Evolutionary conservation across 2,329 filamentous ascomycete species (phyloP), one percentile per base, ranked within the genome.

Genomic region (Aureobasidium zeae): DNA sequence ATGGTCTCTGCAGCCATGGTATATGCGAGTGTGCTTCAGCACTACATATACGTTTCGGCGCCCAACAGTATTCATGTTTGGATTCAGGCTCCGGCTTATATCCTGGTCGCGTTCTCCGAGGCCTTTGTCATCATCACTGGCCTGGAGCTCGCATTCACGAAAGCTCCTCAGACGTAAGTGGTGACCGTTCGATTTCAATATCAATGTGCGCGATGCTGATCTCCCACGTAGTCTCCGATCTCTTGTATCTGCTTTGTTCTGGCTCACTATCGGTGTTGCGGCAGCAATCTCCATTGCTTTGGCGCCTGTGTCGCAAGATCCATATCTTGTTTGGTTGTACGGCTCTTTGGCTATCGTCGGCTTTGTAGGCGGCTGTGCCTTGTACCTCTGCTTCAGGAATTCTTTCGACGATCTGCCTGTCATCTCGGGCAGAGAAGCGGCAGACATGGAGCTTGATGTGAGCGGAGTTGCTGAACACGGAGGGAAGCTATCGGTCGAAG

Each of bases 321-420:
- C 81, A 16, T 67, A 77, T 49, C 69, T 83, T 51, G 57, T 78
- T 39, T 82, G 77, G 77, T 73, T 86, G 65, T 87, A 87, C 62
- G 72, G 67, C 8, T 59, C 69, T 12, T 71, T 83, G n/a, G 77
- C 80, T 5, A 64, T 76, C 45, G 66, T 86, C 37, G 72, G 81
- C 0, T 70, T 76, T 22, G 39, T 78, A 8, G 82, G 79, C 24
- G 80, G 78, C 15, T 49, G 70, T 4, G 66, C 68, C 1, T 86
- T 87, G 64, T 87, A 81, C 79, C 58, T 79, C 53, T 75, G 71
- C 54, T 83, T 82, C 66, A 65, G 70, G 28, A 66, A 73, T 81
- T 81, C 2, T 62, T 81, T 22, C 17, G 17, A 31, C 8, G 26
- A 39, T n/a, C 9, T 39, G n/a, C 36, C 25, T 1, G 16, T 39